Conservation (phyloP, 495 filamentous ascomycete species). For the Jackrogersella minutella region DNA sequence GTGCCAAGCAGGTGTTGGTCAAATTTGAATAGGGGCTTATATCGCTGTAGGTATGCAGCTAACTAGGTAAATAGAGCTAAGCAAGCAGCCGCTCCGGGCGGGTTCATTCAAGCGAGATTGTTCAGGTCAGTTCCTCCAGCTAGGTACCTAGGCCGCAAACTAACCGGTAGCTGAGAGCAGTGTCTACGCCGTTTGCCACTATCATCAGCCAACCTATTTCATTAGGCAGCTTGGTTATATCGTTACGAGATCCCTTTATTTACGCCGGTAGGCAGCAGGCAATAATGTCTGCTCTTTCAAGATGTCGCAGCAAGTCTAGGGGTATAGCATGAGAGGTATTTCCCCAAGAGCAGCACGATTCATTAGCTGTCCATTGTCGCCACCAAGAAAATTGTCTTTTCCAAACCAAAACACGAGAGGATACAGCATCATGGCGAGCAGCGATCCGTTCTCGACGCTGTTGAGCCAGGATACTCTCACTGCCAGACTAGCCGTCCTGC, state of each 20-base stretch:
- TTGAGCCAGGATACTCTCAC: neutral
- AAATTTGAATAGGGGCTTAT: neutral
- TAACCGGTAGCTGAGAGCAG: neutral
- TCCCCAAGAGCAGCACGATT: neutral
- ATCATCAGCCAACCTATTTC: neutral
- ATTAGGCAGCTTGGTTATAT: neutral
- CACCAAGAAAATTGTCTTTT: neutral
- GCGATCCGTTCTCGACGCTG: slow-evolving; percentile 25
- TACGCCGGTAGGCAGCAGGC: slow-evolving; percentile 3
- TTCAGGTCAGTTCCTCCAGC: neutral
- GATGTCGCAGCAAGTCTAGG: neutral
- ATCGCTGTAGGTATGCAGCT: neutral
- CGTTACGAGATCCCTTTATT: neutral
- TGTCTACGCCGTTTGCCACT: neutral
- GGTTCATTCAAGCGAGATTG: neutral
- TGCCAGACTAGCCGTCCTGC: slow-evolving; percentile 27
- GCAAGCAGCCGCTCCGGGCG: too few species aligned
- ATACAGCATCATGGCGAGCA: slow-evolving; percentile 6
- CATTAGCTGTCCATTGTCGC: neutral
- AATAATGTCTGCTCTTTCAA: neutral
- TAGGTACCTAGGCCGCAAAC: neutral
- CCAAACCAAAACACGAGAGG: neutral
- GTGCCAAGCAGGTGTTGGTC: too few species aligned
- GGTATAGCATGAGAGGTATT: slow-evolving; percentile 11
- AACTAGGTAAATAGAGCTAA: neutral